phyloP scores from a whole-genome alignment of 805 yeast genomes.

The Isabelozyma gotoi region DNA sequence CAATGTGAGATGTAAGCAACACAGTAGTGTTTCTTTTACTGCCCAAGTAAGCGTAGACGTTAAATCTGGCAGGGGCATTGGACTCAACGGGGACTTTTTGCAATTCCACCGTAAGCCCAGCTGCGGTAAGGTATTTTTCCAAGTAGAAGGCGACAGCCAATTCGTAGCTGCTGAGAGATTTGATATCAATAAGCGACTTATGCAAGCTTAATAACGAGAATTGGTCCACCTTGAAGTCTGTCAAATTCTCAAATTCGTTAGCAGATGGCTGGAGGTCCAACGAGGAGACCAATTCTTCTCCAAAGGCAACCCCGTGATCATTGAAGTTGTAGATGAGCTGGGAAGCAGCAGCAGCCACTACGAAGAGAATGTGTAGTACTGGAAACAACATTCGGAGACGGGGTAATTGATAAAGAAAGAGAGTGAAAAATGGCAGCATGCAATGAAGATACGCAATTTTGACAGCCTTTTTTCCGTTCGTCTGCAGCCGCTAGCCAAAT shows the following conservation, averaged over 20 bases:
- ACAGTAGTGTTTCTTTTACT: slow-evolving; percentile 44
- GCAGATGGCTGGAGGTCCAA: background rate
- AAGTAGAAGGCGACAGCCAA: slow-evolving; percentile 38
- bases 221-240: slow-evolving; percentile 3
- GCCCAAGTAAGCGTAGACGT: slow-evolving; percentile 59
- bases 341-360: background rate
- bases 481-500: too few relatives aligned
- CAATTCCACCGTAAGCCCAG: slow-evolving; percentile 55
- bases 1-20: slow-evolving; percentile 63
- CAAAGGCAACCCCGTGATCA: background rate
- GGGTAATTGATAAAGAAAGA: too few relatives aligned
- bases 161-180: slow-evolving; percentile 26
- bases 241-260: background rate
- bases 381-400: background rate
- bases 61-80: slow-evolving; percentile 34
- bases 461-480: too few relatives aligned
- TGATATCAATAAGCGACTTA: slow-evolving; percentile 21
- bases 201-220: slow-evolving; percentile 21
- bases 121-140: slow-evolving; percentile 31
- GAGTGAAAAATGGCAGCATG: background rate
- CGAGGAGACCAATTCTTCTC: background rate
- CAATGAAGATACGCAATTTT: too few relatives aligned
- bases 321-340: background rate
- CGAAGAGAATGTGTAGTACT: too few relatives aligned
- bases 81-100: slow-evolving; percentile 24